A percentile compares a stretch with the other conserved stretches of the same genome.
Evolutionary conservation across 345 rosid genomes (phyloP).

Genomic region (Sapria himalayana): DNA sequence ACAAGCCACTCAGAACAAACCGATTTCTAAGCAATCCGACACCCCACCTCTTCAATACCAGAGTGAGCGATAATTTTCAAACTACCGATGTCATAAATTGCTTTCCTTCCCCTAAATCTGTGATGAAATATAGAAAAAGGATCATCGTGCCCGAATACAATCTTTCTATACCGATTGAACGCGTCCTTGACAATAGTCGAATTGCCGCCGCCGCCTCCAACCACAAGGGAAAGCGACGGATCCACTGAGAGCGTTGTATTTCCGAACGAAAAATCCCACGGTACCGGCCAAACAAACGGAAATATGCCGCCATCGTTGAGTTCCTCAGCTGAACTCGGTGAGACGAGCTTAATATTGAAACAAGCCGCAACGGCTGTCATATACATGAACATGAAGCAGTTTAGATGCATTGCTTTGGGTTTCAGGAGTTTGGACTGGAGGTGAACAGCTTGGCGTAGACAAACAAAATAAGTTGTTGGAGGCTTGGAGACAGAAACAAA

Average conservation of each 20-base stretch:
- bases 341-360: too few relatives aligned
- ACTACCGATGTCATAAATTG: slow-evolving; percentile 33
- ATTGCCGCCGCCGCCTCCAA: slow-evolving; percentile 28
- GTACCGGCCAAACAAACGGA: slow-evolving; percentile 49
- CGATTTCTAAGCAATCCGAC: too few relatives aligned
- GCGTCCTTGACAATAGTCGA: slow-evolving; percentile 38
- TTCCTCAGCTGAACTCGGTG: slow-evolving; percentile 2
- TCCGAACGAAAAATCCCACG: slow-evolving; percentile 44
- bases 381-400: too few relatives aligned
- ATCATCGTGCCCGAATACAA: slow-evolving; percentile 35
- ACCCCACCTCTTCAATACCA: slow-evolving; percentile 32
- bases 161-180: slow-evolving; percentile 41
- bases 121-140: slow-evolving; percentile 13
- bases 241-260: slow-evolving; percentile 39
- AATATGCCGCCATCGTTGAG: slow-evolving; percentile 3
- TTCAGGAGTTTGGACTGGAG: too few relatives aligned
- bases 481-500: too few relatives aligned
- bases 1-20: not conserved
- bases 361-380: too few relatives aligned
- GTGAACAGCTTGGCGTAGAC: too few relatives aligned
- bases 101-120: slow-evolving; percentile 14
- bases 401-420: too few relatives aligned
- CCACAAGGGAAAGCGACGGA: slow-evolving; percentile 29
- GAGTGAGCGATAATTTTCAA: slow-evolving; percentile 47
- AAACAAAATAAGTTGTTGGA: too few relatives aligned